A percentile compares a stretch with the other conserved stretches of the same genome.
phyloP scores from a whole-genome alignment of 2,329 filamentous ascomycete species.

The Sarocladium oryzae region DNA sequence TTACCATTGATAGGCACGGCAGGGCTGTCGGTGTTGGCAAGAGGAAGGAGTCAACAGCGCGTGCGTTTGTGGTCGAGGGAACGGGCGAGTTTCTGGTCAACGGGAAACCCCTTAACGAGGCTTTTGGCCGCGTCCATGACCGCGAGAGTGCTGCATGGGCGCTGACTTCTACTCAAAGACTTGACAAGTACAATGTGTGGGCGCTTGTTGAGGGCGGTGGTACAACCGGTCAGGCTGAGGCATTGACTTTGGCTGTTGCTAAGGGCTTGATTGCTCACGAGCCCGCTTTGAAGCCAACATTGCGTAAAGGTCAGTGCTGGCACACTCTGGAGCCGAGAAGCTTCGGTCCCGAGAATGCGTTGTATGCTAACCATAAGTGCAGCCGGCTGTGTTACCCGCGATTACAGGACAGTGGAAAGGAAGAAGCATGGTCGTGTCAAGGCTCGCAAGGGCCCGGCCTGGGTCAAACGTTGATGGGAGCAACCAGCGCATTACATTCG shows the following conservation, averaged over 20 bases:
- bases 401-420: conserved; percentile 87
- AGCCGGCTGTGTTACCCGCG: conserved; percentile 91
- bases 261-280: conserved; percentile 88
- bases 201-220: conserved; percentile 79
- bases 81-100: conserved; percentile 88
- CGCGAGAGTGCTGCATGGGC: conserved; percentile 93
- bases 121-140: conserved; percentile 85
- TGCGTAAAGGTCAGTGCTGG: conserved; percentile 74
- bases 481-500: neutral
- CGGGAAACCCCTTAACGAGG: conserved; percentile 73
- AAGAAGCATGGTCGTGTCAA: conserved; percentile 97
- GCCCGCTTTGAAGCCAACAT: conserved; percentile 77
- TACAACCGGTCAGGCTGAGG: conserved; percentile 91
- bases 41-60: conserved; percentile 81
- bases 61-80: conserved; percentile 85
- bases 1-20: conserved; percentile 67
- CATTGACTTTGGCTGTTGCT: conserved; percentile 81
- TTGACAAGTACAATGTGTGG: conserved; percentile 98
- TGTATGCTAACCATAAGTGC: conserved; percentile 36
- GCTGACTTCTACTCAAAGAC: conserved; percentile 69
- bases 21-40: conserved; percentile 74
- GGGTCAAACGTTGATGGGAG: conserved; percentile 71
- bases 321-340: too few species aligned
- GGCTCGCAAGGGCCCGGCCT: conserved; percentile 94
- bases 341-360: too few species aligned